A percentile compares a stretch with the other conserved stretches of the same genome.
These are phyloP conservation scores for Ustanciosporium gigantosporum DNA, from an alignment of 1,284 basidiomycete species.

Conservation along the genomic window DNA sequence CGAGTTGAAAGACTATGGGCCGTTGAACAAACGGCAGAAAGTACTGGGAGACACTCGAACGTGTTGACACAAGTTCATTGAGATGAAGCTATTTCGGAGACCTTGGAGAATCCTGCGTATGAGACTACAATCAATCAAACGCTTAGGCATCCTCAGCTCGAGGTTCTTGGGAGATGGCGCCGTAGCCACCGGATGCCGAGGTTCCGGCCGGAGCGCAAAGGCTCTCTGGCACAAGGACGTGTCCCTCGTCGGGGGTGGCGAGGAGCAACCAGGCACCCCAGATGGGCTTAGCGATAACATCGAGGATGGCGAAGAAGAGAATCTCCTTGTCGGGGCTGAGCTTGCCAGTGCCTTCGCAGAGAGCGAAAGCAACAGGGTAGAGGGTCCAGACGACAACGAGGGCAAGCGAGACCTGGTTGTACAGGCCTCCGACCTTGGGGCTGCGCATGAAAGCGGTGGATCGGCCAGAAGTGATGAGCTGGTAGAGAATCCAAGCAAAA, in stretches of 20 bases:
- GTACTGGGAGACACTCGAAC: too few species aligned
- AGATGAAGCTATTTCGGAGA: too few species aligned
- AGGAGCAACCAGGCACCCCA: constrained; percentile 49
- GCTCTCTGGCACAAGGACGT: constrained; percentile 46
- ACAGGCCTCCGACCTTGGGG: constrained; percentile 49
- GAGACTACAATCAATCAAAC: too few species aligned
- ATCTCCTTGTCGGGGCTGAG: constrained; percentile 45
- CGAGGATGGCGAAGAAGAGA: constrained; percentile 48
- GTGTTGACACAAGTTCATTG: too few species aligned
- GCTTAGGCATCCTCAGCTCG: constrained; percentile 43
- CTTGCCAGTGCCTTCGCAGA: constrained; percentile 48
- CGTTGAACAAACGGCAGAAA: too few species aligned
- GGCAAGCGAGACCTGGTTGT: constrained; percentile 50
- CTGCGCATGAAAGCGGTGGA: constrained; percentile 43
- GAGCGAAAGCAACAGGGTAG: constrained; percentile 46
- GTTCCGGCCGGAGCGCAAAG: constrained; percentile 34
- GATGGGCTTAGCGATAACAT: constrained; percentile 49
- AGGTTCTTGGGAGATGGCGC: constrained; percentile 44
- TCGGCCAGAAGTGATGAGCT: constrained; percentile 43
- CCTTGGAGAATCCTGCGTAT: too few species aligned
- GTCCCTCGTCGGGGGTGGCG: constrained; percentile 47
- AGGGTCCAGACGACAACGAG: constrained; percentile 46
- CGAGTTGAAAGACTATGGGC: too few species aligned
- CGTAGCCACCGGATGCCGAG: constrained; percentile 39
- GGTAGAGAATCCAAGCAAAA: constrained; percentile 35